Base-by-base conservation (phyloP, 179 eudicot genomes). In the Silene noctiflora region DNA sequence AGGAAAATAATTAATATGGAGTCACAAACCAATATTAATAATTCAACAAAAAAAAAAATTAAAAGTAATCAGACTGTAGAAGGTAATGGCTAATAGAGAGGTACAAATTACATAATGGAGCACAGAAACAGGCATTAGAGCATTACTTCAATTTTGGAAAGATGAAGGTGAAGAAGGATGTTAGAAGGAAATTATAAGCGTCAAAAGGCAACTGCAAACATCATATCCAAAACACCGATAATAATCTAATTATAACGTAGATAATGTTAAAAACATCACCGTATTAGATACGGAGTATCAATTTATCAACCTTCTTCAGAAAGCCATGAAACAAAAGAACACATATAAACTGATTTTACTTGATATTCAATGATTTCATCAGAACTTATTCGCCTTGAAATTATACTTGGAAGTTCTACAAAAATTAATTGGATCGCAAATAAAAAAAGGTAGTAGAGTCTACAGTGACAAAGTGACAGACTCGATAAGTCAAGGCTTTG, bases 401-500 rank as follows among this genome's bases (percentile, higher is more conserved):
- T n/a, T 29, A 25, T 56, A n/a, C 44, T 55, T 29, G 20, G 65
- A 73, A 58, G 31, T 42, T 39, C 59, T 46, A 51, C 56, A 51
- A 11, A 51, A 51, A 12, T 51, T 11, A 51, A 12, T 14, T 11
- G 56, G 56, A 63, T 51, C 9, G 10, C 5, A 74, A 63, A 33
- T 24, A 39, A 64, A 21, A 74, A 20, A 11, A 29, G 35, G 1
- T 19, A 22, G 24, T 69, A 75, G 24, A 46, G 44, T 29, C 13
- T 48, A 11, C 56, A 6, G 31, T 58, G 56, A 10, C 16, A 29
- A 59, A 51, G 70, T 42, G 35, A 75, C 51, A 61, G 33, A 3
- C 51, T 51, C 20, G 19, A 35, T 46, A 39, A 39, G 10, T 68
- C 73, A 69, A 33, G 69, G 44, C 69, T 65, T 65, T 16, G 44